A percentile compares a stretch with the other conserved stretches of the same genome.
These are phyloP conservation scores for Coniochaeta pulveracea DNA, from an alignment of 2,329 filamentous ascomycete species.

Conservation along the genomic window DNA sequence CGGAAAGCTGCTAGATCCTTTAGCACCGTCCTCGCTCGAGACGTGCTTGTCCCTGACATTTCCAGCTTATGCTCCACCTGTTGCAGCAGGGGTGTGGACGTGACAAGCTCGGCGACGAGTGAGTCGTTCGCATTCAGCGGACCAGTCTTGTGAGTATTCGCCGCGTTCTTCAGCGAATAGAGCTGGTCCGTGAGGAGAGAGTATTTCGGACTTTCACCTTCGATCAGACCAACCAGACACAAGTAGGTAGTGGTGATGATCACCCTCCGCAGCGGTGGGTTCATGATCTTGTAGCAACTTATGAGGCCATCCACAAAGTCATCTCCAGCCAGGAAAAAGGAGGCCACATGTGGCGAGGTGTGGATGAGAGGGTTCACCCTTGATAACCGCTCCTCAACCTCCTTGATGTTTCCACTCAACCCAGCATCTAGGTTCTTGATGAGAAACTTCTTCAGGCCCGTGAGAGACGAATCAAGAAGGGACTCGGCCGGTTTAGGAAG, in stretches of 20 bases:
- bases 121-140: conserved; percentile 51
- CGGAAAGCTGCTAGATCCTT: conserved; percentile 48
- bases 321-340: conserved; percentile 67
- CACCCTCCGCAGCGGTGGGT: conserved; percentile 50
- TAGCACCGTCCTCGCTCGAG: conserved; percentile 49
- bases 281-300: conserved; percentile 52
- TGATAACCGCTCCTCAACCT: conserved; percentile 42
- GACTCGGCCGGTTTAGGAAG: conserved; percentile 41
- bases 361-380: conserved; percentile 53
- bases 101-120: conserved; percentile 72
- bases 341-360: conserved; percentile 42
- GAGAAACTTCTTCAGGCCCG: conserved; percentile 48
- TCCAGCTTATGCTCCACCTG: conserved; percentile 46
- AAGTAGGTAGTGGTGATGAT: conserved; percentile 67
- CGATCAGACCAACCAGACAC: conserved; percentile 59
- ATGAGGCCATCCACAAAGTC: conserved; percentile 76
- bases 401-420: conserved; percentile 39
- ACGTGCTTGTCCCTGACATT: conserved; percentile 33
- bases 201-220: conserved; percentile 54
- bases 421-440: conserved; percentile 53
- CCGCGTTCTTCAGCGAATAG: conserved; percentile 64
- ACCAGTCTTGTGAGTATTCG: conserved; percentile 49
- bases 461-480: conserved; percentile 41
- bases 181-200: conserved; percentile 73
- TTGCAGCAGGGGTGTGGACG: conserved; percentile 63